Percentiles rank a stretch among this genome's conserved stretches.
Evolutionary conservation across 2,329 filamentous ascomycete genomes (phyloP).

Genomic region (Arachnomyces sp.): DNA sequence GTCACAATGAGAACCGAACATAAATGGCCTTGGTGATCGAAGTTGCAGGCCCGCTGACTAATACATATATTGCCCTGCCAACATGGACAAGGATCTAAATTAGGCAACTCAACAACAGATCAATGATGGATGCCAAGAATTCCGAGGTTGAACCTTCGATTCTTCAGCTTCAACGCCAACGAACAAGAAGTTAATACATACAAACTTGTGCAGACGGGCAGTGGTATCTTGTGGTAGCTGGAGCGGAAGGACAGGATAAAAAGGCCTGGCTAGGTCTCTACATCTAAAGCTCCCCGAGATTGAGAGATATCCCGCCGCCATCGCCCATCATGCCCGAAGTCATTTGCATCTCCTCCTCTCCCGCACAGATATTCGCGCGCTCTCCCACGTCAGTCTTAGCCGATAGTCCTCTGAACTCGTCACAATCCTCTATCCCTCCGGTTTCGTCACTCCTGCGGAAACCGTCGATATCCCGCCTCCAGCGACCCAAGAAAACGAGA

Average conservation of each 20-base stretch:
- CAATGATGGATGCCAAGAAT: conserved; percentile 25
- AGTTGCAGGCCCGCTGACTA: too few relatives aligned
- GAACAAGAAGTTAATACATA: too few relatives aligned
- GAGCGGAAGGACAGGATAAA: too few relatives aligned
- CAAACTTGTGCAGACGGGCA: too few relatives aligned
- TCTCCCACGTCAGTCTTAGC: conserved; percentile 23
- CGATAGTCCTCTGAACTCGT: conserved; percentile 1
- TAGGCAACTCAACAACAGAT: conserved; percentile 20
- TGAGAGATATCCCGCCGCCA: conserved; percentile 17
- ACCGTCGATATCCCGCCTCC: background rate
- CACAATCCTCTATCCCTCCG: conserved; percentile 17
- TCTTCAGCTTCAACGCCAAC: background rate
- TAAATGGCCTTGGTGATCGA: too few relatives aligned
- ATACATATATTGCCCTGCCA: conserved; percentile 32
- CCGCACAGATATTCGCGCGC: conserved; percentile 23
- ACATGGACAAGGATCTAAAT: conserved; percentile 18
- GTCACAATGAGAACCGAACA: too few relatives aligned
- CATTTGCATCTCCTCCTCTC: conserved; percentile 35
- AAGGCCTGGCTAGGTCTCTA: too few relatives aligned
- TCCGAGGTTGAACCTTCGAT: too few relatives aligned
- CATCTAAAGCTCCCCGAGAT: too few relatives aligned
- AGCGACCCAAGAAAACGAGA: too few relatives aligned
- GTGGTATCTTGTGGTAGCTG: too few relatives aligned
- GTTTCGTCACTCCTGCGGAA: conserved; percentile 14
- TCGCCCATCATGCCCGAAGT: conserved; percentile 30